Percentiles rank a stretch among this genome's conserved stretches.
phyloP scores from a whole-genome alignment of 1,284 basidiomycete genomes.

The Ustilago trichophora region DNA sequence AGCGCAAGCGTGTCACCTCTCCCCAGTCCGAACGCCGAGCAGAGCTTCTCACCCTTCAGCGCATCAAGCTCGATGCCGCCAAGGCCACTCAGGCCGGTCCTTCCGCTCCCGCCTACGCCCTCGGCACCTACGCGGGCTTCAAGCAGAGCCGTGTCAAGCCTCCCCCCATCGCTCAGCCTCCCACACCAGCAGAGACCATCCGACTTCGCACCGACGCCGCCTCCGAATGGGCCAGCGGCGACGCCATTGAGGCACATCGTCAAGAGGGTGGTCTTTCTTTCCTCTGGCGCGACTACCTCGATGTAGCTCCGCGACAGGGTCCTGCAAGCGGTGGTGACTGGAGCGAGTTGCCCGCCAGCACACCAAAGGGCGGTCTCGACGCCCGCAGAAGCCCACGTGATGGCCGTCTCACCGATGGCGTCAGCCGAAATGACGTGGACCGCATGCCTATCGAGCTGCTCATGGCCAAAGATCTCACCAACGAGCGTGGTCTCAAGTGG shows the following conservation, averaged over 20 bases:
- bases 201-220: slow-evolving; percentile 28
- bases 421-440: slow-evolving; percentile 54
- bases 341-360: slow-evolving; percentile 28
- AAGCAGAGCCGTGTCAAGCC: slow-evolving; percentile 37
- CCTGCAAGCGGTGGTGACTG: slow-evolving; percentile 59
- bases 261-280: slow-evolving; percentile 58
- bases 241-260: slow-evolving; percentile 41
- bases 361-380: slow-evolving; percentile 20
- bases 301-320: slow-evolving; percentile 56
- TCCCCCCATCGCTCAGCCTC: slow-evolving; percentile 60
- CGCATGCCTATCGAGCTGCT: slow-evolving; percentile 64
- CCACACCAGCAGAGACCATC: slow-evolving; percentile 55
- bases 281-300: slow-evolving; percentile 60
- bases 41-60: slow-evolving; percentile 19
- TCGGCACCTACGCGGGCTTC: slow-evolving; percentile 53
- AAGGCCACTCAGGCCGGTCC: slow-evolving; percentile 14
- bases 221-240: slow-evolving; percentile 46
- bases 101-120: slow-evolving; percentile 37
- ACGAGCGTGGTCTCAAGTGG: slow-evolving; percentile 59
- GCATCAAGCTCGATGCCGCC: slow-evolving; percentile 22
- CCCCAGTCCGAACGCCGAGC: slow-evolving; percentile 45
- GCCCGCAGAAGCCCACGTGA: slow-evolving; percentile 21
- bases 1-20: slow-evolving; percentile 37
- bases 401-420: slow-evolving; percentile 33
- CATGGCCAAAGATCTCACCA: slow-evolving; percentile 60